Percentiles rank a stretch among this genome's conserved stretches.
These are phyloP conservation scores for Leccinum imitatum DNA, from an alignment of 768 basidiomycete species.

Conservation along the genomic window DNA sequence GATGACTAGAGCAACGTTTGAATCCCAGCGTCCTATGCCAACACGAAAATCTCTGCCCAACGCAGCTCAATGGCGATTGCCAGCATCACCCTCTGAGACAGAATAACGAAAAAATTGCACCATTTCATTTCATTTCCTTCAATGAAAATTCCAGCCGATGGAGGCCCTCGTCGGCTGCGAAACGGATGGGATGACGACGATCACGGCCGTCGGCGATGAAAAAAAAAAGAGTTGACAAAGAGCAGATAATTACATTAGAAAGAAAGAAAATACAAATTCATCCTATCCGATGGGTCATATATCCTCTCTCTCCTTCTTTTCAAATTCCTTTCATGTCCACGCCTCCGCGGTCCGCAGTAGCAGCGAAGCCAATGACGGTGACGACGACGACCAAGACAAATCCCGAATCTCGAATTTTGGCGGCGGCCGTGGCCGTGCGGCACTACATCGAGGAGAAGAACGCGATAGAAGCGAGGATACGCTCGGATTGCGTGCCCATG, in stretches of 20 bases:
- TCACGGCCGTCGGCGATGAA: background rate
- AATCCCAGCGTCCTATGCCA: background rate
- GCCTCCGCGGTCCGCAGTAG: background rate
- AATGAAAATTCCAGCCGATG: too few species aligned
- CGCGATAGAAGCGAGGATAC: slow-evolving; percentile 16
- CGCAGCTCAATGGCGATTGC: background rate
- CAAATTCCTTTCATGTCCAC: background rate
- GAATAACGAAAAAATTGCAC: too few species aligned
- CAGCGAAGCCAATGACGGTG: background rate
- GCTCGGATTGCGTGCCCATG: slow-evolving; percentile 19
- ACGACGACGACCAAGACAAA: background rate
- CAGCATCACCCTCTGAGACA: too few species aligned
- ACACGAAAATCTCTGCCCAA: background rate
- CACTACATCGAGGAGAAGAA: slow-evolving; percentile 5
- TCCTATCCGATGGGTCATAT: background rate
- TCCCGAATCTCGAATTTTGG: slow-evolving; percentile 12
- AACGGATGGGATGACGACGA: background rate
- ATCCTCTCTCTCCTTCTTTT: background rate
- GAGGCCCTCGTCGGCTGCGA: background rate
- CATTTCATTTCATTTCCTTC: background rate
- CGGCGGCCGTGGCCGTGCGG: background rate
- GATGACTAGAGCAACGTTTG: too few species aligned
- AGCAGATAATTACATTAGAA: background rate
- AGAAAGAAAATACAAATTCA: background rate
- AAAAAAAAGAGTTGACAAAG: background rate